Conservation (phyloP, 805 yeast species). For the Komagataella pastoris region DNA sequence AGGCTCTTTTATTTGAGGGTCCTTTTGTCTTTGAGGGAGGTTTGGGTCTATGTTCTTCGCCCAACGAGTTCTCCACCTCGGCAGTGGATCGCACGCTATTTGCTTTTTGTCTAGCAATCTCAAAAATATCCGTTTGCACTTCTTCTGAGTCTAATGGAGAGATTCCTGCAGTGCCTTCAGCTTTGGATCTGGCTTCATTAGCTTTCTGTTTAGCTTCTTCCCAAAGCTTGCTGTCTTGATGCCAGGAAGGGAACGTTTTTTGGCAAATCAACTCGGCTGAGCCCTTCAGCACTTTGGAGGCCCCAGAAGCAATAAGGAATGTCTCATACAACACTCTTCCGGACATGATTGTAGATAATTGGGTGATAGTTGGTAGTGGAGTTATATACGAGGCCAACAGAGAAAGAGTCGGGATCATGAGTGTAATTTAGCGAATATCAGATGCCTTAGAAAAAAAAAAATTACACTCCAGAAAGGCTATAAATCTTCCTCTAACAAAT, state of each 20-base stretch:
- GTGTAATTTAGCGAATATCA: not conserved
- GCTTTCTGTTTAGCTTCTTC: constrained; percentile 12
- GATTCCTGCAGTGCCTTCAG: not conserved
- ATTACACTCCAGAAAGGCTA: not conserved
- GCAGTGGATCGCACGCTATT: not conserved
- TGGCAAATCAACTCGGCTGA: constrained; percentile 7
- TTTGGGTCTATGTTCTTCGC: not conserved
- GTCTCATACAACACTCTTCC: constrained; percentile 1
- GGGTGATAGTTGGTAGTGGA: not conserved
- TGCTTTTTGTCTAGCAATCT: constrained; percentile 18
- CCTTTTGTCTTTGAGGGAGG: not conserved
- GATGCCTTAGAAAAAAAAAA: not conserved
- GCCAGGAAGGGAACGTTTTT: constrained; percentile 7
- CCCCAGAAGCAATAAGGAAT: constrained; percentile 11
- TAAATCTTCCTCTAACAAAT: not conserved
- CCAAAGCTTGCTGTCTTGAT: constrained; percentile 11
- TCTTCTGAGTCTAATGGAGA: constrained; percentile 1
- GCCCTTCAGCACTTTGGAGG: constrained; percentile 13
- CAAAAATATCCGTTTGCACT: constrained; percentile 16
- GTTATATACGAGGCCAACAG: not conserved
- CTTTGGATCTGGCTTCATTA: constrained; percentile 10
- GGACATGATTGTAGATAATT: not conserved
- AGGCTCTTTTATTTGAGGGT: not conserved
- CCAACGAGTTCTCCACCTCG: not conserved
- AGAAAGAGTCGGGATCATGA: not conserved